Percentiles rank a stretch among this genome's conserved stretches.
These are phyloP conservation scores for Achlya hypogyna DNA, from an alignment of 352 stramenopile genomes.

Conservation along the genomic window DNA sequence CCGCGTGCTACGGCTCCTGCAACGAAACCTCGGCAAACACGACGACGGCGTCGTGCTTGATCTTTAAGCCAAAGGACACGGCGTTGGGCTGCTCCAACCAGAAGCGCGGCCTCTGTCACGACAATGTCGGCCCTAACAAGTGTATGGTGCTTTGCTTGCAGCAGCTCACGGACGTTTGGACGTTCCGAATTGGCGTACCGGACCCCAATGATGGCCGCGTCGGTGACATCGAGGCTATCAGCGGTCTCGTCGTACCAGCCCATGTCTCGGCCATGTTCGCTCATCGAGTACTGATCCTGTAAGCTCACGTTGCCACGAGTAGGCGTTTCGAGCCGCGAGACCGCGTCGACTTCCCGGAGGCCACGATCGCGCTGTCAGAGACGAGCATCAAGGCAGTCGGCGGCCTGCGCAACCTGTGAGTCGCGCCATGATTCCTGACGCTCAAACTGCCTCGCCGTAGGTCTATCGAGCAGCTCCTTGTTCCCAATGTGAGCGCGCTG, in stretches of 20 bases:
- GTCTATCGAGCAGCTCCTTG: constrained; percentile 5
- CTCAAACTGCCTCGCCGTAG: not conserved
- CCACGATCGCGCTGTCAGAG: not conserved
- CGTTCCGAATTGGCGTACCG: constrained; percentile 3
- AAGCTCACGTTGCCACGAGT: not conserved
- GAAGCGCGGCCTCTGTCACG: not conserved
- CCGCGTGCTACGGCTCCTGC: constrained; percentile 7
- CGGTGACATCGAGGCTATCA: not conserved
- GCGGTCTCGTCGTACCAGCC: constrained; percentile 1
- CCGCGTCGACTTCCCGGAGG: not conserved
- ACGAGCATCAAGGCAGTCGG: not conserved
- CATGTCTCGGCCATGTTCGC: not conserved
- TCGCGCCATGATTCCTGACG: not conserved
- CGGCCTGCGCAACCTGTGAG: not conserved
- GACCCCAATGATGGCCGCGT: constrained; percentile 5
- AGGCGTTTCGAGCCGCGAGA: constrained; percentile 1
- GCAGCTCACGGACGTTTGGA: not conserved
- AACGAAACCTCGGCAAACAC: not conserved
- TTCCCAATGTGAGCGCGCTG: constrained; percentile 2
- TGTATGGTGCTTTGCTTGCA: constrained; percentile 2
- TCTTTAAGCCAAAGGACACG: not conserved
- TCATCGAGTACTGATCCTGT: not conserved
- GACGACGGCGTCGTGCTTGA: not conserved
- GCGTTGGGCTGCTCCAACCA: constrained; percentile 9
- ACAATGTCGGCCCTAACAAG: not conserved